These are phyloP conservation scores for Diphasiastrum complanatum DNA, from an alignment of 83 land plant species.

Conservation along the genomic window DNA sequence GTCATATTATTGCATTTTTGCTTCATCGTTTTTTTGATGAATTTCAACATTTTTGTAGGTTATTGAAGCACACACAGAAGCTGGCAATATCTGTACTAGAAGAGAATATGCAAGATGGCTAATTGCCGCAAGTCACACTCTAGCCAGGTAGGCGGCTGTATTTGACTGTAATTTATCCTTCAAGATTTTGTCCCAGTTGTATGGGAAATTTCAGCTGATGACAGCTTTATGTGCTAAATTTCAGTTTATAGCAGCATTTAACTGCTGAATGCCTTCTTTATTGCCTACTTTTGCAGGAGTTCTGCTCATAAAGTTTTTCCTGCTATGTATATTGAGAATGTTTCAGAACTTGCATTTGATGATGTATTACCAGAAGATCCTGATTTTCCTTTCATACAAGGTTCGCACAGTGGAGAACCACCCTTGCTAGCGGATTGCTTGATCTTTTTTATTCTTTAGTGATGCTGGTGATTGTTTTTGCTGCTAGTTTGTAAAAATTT, in stretches of 20 bases:
- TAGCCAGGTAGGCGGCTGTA: constrained; percentile 52
- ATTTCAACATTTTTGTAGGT: too few relatives aligned
- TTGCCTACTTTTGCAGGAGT: constrained; percentile 36
- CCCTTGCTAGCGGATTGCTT: too few relatives aligned
- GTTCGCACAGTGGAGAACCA: constrained; percentile 28
- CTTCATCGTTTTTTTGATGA: too few relatives aligned
- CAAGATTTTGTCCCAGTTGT: neutral
- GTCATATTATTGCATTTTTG: too few relatives aligned
- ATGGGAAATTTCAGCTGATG: neutral
- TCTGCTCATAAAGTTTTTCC: constrained; percentile 49
- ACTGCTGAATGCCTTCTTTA: neutral
- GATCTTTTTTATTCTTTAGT: too few relatives aligned
- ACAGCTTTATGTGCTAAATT: neutral
- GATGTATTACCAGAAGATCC: constrained; percentile 61
- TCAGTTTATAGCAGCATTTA: neutral
- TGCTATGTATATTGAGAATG: constrained; percentile 43
- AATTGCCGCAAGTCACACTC: constrained; percentile 43
- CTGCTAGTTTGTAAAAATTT: too few relatives aligned
- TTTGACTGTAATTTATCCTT: neutral
- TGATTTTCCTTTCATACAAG: constrained; percentile 77
- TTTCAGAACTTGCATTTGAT: constrained; percentile 55
- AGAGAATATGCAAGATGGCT: constrained; percentile 86
- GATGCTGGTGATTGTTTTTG: too few relatives aligned
- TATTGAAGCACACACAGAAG: constrained; percentile 50
- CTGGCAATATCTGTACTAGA: constrained; percentile 60